phyloP scores from a whole-genome alignment of 2,329 filamentous ascomycete species.

The Diplodia intermedia region DNA sequence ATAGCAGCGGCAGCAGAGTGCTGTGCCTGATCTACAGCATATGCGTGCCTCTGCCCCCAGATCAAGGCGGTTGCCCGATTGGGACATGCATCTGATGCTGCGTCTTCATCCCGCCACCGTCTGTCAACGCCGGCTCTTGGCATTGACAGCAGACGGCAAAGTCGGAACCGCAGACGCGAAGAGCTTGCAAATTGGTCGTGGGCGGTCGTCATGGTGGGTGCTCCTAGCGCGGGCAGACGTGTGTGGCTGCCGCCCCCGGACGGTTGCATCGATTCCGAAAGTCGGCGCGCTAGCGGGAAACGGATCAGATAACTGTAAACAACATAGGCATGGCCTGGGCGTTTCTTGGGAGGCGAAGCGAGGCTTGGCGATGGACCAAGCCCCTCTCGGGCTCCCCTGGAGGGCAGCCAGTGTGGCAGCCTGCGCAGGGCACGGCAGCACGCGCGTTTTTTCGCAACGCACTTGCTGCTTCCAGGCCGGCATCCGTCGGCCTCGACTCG shows the following conservation, averaged over 20 bases:
- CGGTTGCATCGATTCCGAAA: constrained; percentile 12
- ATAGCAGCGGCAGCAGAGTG: background rate
- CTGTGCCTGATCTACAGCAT: constrained; percentile 4
- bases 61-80: background rate
- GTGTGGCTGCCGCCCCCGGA: constrained; percentile 14
- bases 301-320: constrained; percentile 29
- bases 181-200: background rate
- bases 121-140: background rate
- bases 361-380: constrained; percentile 9
- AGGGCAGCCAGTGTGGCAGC: background rate
- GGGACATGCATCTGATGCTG: background rate
- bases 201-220: constrained; percentile 5
- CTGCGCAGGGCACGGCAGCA: background rate
- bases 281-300: constrained; percentile 19
- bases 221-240: constrained; percentile 15
- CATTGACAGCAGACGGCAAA: background rate
- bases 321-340: constrained; percentile 17
- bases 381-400: background rate
- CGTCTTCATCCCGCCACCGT: background rate
- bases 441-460: background rate
- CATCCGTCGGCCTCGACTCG: constrained; percentile 11
- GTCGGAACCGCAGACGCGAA: background rate
- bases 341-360: constrained; percentile 21
- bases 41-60: background rate
- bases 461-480: constrained; percentile 27